These are phyloP conservation scores for Colletotrichum costaricense DNA, from an alignment of 2,329 filamentous ascomycete species.

Conservation along the genomic window DNA sequence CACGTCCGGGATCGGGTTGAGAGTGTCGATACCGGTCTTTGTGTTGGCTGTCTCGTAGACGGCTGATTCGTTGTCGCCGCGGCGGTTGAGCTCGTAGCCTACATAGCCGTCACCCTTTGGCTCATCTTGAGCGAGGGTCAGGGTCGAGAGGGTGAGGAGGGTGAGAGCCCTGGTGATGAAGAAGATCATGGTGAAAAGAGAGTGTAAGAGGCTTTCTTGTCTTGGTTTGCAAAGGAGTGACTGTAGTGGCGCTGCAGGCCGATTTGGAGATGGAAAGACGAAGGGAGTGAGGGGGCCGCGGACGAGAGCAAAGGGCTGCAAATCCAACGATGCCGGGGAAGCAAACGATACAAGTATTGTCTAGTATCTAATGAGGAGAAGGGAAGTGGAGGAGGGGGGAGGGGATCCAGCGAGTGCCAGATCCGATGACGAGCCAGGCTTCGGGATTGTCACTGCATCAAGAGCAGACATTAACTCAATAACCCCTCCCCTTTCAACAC, in stretches of 20 bases:
- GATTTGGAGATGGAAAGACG: neutral
- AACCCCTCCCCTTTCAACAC: neutral
- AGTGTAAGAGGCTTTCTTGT: neutral
- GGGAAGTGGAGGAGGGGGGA: neutral
- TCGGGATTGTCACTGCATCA: conserved; percentile 1
- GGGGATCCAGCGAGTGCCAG: neutral
- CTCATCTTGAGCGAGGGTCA: conserved; percentile 44
- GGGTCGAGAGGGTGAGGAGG: conserved; percentile 43
- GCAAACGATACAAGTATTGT: conserved; percentile 27
- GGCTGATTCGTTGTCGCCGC: conserved; percentile 61
- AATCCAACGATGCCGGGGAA: conserved; percentile 3
- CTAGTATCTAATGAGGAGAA: neutral
- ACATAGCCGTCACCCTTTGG: conserved; percentile 58
- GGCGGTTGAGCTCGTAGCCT: conserved; percentile 64
- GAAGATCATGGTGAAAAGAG: neutral
- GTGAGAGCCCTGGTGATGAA: conserved; percentile 36
- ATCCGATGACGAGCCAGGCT: conserved; percentile 10
- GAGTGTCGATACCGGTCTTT: conserved; percentile 52
- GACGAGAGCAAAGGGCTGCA: conserved; percentile 1
- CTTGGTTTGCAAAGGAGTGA: conserved; percentile 2
- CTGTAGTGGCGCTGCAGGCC: conserved; percentile 20
- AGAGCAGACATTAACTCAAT: conserved; percentile 8
- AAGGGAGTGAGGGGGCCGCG: neutral
- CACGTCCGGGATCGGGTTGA: conserved; percentile 64
- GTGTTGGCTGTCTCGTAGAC: conserved; percentile 66